These are phyloP conservation scores for Geranomyces michiganensis DNA, from an alignment of 192 early-diverging fungal genomes.

Conservation along the genomic window DNA sequence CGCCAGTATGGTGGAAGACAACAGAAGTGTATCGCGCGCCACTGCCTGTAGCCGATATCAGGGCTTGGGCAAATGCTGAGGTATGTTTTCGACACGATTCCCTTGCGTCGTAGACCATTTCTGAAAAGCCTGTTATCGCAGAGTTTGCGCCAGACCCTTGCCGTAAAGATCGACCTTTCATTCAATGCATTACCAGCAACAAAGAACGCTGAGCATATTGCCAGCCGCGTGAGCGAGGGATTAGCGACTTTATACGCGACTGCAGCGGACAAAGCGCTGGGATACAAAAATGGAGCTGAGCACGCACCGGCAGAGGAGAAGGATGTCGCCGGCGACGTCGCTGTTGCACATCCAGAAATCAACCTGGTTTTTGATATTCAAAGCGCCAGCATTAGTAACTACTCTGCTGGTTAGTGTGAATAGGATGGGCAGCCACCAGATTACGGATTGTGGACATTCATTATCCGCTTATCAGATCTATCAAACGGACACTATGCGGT, in stretches of 20 bases:
- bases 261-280: neutral
- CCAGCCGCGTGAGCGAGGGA: neutral
- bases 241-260: neutral
- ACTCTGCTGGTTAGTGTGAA: too few species aligned
- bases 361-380: neutral
- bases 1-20: conserved; percentile 82
- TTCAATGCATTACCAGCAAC: neutral
- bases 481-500: conserved; percentile 35
- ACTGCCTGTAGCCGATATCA: conserved; percentile 67
- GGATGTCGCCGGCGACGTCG: neutral
- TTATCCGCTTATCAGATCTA: too few species aligned
- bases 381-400: too few species aligned
- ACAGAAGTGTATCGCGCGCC: conserved; percentile 79
- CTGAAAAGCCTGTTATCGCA: too few species aligned
- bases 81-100: neutral
- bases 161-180: conserved; percentile 10
- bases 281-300: neutral
- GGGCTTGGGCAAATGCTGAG: conserved; percentile 49
- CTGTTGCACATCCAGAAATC: neutral
- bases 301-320: neutral
- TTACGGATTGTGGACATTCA: too few species aligned
- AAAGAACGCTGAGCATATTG: neutral
- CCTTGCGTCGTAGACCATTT: neutral
- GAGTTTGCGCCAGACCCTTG: neutral
- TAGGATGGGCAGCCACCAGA: too few species aligned